Percentiles rank a stretch among this genome's conserved stretches.
phyloP scores from a whole-genome alignment of 179 eudicot species.

The Nepenthes alata region DNA sequence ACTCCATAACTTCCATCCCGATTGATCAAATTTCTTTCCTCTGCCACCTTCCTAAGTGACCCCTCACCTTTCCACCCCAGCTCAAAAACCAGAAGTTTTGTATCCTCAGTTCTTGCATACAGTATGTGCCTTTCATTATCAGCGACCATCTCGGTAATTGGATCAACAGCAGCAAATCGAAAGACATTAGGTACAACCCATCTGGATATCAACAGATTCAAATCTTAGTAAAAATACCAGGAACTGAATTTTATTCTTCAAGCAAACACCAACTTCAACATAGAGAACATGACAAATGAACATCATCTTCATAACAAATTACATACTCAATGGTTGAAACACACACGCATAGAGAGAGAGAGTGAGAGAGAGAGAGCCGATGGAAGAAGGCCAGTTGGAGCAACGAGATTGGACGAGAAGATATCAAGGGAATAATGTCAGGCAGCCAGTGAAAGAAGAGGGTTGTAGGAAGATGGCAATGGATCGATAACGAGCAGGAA shows the following conservation, averaged over 20 bases:
- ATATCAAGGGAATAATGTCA: no score
- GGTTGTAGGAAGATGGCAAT: no score
- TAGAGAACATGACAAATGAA: neutral
- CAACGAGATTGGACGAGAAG: no score
- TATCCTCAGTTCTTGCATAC: slow-evolving; percentile 91
- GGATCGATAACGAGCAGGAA: no score
- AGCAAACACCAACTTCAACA: no score
- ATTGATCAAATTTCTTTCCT: slow-evolving; percentile 77
- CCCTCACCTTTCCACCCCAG: slow-evolving; percentile 71
- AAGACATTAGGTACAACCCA: slow-evolving; percentile 97
- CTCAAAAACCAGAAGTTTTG: slow-evolving; percentile 85
- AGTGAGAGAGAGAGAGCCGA: no score
- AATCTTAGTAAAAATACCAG: neutral
- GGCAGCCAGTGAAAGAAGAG: no score
- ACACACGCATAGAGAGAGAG: no score
- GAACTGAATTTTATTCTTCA: no score
- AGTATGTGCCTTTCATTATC: slow-evolving; percentile 87
- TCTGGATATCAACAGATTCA: slow-evolving; percentile 33
- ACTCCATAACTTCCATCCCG: slow-evolving; percentile 55
- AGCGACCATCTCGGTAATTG: slow-evolving; percentile 87
- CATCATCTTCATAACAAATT: neutral
- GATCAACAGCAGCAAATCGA: slow-evolving; percentile 94
- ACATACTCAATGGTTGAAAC: neutral
- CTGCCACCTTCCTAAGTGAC: slow-evolving; percentile 77
- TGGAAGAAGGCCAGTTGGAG: no score